Conservation (phyloP, 2,329 filamentous ascomycete species). For the Alternaria sp. region DNA sequence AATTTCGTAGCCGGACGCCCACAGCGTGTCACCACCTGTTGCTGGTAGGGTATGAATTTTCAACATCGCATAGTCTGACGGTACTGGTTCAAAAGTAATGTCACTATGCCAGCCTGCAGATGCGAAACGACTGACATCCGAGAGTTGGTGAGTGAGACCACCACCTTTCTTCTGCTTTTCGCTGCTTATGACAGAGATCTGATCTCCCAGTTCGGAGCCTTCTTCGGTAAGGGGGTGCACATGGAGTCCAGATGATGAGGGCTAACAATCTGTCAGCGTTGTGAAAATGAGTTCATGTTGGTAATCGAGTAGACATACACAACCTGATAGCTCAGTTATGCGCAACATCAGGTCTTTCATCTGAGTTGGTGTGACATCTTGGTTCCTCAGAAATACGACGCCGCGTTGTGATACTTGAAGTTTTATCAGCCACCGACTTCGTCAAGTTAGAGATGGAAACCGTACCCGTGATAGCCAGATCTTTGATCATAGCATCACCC, state of each 20-base stretch:
- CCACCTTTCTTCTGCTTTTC: conserved; percentile 44
- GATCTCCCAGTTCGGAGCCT: conserved; percentile 52
- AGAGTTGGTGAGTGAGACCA: conserved; percentile 56
- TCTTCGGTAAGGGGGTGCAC: conserved; percentile 56
- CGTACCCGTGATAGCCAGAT: conserved; percentile 66
- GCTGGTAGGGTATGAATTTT: conserved; percentile 47
- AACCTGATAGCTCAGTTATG: conserved; percentile 67
- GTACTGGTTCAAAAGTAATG: conserved; percentile 53
- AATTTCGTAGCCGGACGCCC: conserved; percentile 55
- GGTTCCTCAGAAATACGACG: conserved; percentile 75
- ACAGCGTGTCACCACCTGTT: conserved; percentile 49
- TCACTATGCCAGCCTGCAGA: conserved; percentile 64
- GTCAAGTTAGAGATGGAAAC: neutral
- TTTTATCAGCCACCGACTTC: neutral
- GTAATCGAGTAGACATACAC: conserved; percentile 58
- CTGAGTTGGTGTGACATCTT: conserved; percentile 64
- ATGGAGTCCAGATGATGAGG: conserved; percentile 39
- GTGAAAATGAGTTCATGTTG: neutral
- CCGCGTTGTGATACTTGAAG: conserved; percentile 70
- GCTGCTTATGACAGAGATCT: conserved; percentile 53
- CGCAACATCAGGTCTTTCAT: conserved; percentile 71
- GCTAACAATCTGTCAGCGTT: conserved; percentile 24
- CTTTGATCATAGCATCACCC: conserved; percentile 50
- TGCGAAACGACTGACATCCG: conserved; percentile 48
- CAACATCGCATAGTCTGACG: conserved; percentile 53